Evolutionary conservation across 2,329 filamentous ascomycete species (phyloP).

Genomic region (Didymella pinodella): DNA sequence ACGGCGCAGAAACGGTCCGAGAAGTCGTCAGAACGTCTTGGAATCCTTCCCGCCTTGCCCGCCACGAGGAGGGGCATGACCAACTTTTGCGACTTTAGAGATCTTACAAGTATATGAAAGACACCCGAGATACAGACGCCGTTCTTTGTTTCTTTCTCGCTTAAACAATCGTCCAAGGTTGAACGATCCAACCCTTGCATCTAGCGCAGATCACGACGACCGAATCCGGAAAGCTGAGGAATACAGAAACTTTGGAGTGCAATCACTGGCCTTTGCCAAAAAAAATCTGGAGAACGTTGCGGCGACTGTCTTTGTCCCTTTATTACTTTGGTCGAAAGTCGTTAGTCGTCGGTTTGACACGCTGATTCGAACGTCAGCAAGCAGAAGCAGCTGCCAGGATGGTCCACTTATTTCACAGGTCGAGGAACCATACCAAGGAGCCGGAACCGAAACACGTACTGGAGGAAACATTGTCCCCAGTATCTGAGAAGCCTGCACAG

Average conservation of each 20-base stretch:
- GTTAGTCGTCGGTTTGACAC: neutral
- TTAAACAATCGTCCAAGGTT: neutral
- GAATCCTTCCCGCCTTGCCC: constrained; percentile 20
- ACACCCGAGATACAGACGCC: neutral
- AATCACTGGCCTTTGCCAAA: neutral
- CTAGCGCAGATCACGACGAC: constrained; percentile 10
- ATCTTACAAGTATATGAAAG: neutral
- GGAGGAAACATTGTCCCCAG: constrained; percentile 10
- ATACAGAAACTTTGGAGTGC: neutral
- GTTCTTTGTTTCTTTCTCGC: neutral
- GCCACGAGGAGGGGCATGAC: constrained; percentile 23
- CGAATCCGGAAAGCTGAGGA: constrained; percentile 1
- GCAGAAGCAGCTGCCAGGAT: constrained; percentile 6
- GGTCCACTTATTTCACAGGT: constrained; percentile 21
- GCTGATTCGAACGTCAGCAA: neutral
- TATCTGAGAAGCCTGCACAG: constrained; percentile 8
- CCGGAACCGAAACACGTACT: constrained; percentile 13
- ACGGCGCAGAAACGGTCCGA: constrained; percentile 20
- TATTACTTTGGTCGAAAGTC: neutral
- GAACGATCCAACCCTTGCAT: constrained; percentile 5
- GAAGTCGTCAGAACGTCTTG: constrained; percentile 21
- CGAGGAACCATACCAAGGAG: constrained; percentile 13
- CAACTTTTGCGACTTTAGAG: constrained; percentile 13
- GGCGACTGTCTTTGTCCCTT: neutral
- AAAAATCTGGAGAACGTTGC: too few relatives aligned